Percentiles rank a stretch among this genome's conserved stretches.
phyloP scores from a whole-genome alignment of 306 rosid species.

The Luffa aegyptiaca region DNA sequence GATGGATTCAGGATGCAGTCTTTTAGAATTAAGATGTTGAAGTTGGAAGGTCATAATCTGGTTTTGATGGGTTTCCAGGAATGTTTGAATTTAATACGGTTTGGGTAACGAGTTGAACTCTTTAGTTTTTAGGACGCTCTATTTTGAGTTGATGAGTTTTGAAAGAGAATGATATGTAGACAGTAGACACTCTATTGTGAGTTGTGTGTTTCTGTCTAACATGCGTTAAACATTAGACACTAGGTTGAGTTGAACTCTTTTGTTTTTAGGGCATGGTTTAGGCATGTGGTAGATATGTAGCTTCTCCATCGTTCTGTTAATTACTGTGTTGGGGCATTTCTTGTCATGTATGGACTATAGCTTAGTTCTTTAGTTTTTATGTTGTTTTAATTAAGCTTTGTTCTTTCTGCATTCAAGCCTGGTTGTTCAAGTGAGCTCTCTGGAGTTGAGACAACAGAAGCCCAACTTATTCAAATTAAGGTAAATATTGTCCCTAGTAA shows the following conservation, averaged over 20 bases:
- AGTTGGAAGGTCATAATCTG: background rate
- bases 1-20: constrained; percentile 1
- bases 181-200: background rate
- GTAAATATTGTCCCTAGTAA: constrained; percentile 27
- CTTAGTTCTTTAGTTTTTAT: background rate
- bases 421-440: constrained; percentile 97
- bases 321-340: background rate
- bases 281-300: background rate
- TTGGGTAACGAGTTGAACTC: background rate
- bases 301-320: background rate
- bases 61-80: background rate
- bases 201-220: background rate
- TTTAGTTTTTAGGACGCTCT: background rate
- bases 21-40: background rate
- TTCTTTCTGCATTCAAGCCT: constrained; percentile 49
- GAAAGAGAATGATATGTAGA: background rate
- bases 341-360: background rate
- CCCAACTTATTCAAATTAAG: constrained; percentile 89
- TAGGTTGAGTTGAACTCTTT: background rate
- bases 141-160: background rate
- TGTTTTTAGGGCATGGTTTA: background rate
- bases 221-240: background rate
- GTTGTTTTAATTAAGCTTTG: constrained; percentile 8
- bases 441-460: constrained; percentile 45
- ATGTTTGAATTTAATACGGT: background rate